phyloP scores from a whole-genome alignment of 2,329 filamentous ascomycete species.

The Cladosporium sp. region DNA sequence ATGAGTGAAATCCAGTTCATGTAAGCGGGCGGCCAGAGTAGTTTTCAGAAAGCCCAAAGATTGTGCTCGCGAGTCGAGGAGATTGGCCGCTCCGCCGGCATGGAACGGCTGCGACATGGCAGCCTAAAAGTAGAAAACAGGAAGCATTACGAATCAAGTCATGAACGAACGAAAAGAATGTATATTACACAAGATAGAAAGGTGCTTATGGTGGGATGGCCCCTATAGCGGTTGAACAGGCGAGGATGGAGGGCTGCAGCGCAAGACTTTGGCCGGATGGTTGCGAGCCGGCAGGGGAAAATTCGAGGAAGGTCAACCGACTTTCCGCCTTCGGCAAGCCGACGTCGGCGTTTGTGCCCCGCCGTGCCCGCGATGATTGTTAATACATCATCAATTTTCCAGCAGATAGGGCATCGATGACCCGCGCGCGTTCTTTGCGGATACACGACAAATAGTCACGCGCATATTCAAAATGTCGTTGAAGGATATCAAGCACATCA shows the following conservation, averaged over 20 bases:
- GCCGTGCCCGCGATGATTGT: background rate
- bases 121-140: background rate
- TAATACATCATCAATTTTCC: background rate
- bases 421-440: background rate
- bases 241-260: too few species aligned
- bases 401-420: background rate
- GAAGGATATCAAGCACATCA: slow-evolving; percentile 66
- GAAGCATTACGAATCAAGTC: slow-evolving; percentile 1
- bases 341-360: background rate
- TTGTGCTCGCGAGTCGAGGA: slow-evolving; percentile 10
- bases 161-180: background rate
- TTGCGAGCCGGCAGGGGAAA: background rate
- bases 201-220: background rate
- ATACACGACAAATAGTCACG: background rate
- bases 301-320: background rate
- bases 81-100: slow-evolving; percentile 16
- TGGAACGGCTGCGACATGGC: slow-evolving; percentile 17
- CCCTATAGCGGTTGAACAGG: too few species aligned
- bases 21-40: slow-evolving; percentile 14
- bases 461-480: slow-evolving; percentile 52
- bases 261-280: too few species aligned
- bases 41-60: slow-evolving; percentile 15
- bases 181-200: background rate
- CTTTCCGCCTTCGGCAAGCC: background rate
- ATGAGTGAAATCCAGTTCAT: slow-evolving; percentile 20